These are phyloP conservation scores for Moricandia moricandioides DNA, from an alignment of 345 rosid genomes.

Conservation along the genomic window DNA sequence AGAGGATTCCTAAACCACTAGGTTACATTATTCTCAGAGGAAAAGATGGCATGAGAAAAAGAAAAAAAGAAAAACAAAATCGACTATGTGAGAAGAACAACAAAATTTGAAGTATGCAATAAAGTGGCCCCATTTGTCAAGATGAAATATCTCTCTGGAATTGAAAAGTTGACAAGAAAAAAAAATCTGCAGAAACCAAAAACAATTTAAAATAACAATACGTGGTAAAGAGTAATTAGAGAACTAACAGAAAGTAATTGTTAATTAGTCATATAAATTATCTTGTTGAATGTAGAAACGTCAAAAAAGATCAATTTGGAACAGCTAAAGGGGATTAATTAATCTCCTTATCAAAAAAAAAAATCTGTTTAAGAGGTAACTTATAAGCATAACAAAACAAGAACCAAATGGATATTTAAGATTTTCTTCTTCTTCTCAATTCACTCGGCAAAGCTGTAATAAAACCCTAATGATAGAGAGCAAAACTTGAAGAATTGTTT, in stretches of 20 bases:
- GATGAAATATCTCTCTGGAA: not conserved
- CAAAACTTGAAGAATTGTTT: not conserved
- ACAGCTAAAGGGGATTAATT: not conserved
- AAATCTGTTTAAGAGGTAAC: not conserved
- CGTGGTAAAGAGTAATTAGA: not conserved
- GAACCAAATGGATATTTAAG: slow-evolving; percentile 7
- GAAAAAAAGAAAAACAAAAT: not conserved
- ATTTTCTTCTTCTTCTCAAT: not conserved
- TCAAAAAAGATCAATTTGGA: not conserved
- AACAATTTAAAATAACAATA: not conserved
- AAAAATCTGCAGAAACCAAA: not conserved
- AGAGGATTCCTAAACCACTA: slow-evolving; percentile 4
- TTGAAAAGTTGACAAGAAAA: not conserved
- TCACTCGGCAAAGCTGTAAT: not conserved
- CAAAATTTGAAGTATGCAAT: not conserved
- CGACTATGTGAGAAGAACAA: slow-evolving; percentile 2
- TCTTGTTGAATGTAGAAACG: not conserved
- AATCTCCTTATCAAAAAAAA: not conserved
- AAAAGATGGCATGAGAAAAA: not conserved
- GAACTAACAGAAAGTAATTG: not conserved
- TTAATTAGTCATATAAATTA: not conserved
- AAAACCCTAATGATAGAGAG: not conserved
- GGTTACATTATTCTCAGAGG: not conserved
- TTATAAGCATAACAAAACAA: not conserved
- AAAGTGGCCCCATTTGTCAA: slow-evolving; percentile 8